Base-by-base conservation (phyloP, 805 yeast genomes). In the Saturnispora serradocipensis region DNA sequence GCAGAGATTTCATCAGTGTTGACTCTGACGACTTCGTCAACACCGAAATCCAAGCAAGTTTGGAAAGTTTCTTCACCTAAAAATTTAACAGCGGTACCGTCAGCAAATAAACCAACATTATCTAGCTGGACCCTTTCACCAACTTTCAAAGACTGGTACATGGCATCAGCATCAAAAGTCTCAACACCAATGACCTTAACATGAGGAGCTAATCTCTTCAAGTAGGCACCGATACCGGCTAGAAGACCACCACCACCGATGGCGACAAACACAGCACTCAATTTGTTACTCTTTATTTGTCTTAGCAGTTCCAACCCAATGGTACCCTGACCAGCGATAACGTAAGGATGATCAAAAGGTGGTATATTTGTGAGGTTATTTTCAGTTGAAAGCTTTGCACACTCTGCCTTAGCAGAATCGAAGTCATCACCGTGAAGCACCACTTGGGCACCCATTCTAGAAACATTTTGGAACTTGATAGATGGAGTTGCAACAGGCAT, bases 311-410 rank as follows among this genome's bases (percentile, higher is more conserved):
- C 99, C 79, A 90, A 78, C 3, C 96, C 99, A 56, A 91, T 84
- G 25, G 99, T 93, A 54, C 98, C 99, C 69, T 93, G 99, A 24
- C 99, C 99, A 8, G 99, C 99, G 69, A 93, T 88, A 57, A 93
- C 97, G 59, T 84, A 88, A 2, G 99, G 99, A 63, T 93, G 97
- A 64, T 93, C 96, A 65, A 93, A 93, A 0, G 99, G 99, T n/a
- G 99, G 99, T 44, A 93, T 86, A 60, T 88, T 85, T 5, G 93
- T 86, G 61, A 88, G 73, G 13, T 88, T 89, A 53, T 88, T 77
- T 61, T 82, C 81, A 30, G 71, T 70, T 27, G 85, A 71, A 50
- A 93, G 70, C 52, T 95, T 72, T 2, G 76, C 74, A 69, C 99
- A 93, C 67, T 93, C 98, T 13, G 75, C 80, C 66, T 93, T 95